A percentile compares a stretch with the other conserved stretches of the same genome.
Conservation (phyloP, 2,329 filamentous ascomycete species). For the Coniochaeta prunicola region DNA sequence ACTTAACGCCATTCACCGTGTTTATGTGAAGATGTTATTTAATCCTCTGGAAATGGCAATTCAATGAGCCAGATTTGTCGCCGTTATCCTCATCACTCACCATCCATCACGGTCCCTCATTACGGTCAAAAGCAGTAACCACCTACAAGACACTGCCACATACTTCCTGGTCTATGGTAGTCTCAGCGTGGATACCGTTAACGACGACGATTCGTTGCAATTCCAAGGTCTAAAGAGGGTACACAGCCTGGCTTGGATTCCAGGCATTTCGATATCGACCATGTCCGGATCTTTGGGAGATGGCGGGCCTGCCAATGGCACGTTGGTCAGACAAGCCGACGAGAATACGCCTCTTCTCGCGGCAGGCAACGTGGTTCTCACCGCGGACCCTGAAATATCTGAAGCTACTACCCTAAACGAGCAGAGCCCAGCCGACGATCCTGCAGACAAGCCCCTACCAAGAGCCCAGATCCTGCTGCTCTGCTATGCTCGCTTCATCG, state of each 20-base stretch:
- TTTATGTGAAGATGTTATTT: too few relatives aligned
- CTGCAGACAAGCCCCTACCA: conserved; percentile 43
- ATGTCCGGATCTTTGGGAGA: background rate
- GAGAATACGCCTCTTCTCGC: conserved; percentile 25
- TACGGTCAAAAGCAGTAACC: too few relatives aligned
- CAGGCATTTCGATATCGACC: background rate
- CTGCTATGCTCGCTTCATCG: conserved; percentile 65
- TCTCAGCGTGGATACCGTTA: background rate
- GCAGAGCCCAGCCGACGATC: conserved; percentile 16
- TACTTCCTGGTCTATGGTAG: too few relatives aligned
- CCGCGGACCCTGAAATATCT: conserved; percentile 10
- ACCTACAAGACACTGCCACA: too few relatives aligned
- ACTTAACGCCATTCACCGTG: too few relatives aligned
- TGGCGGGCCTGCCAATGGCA: background rate
- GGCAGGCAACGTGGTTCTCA: conserved; percentile 9
- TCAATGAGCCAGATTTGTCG: too few relatives aligned
- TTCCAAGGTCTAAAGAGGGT: background rate
- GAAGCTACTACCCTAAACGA: conserved; percentile 11
- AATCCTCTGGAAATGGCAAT: too few relatives aligned
- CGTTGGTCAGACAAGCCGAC: conserved; percentile 4
- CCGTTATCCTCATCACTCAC: too few relatives aligned
- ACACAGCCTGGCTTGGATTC: background rate
- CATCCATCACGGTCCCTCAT: too few relatives aligned
- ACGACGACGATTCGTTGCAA: background rate
- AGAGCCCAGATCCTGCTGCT: conserved; percentile 61